Percentiles rank a stretch among this genome's conserved stretches.
phyloP scores from a whole-genome alignment of 2,329 filamentous ascomycete genomes.

The Sclerotinia subarctica region DNA sequence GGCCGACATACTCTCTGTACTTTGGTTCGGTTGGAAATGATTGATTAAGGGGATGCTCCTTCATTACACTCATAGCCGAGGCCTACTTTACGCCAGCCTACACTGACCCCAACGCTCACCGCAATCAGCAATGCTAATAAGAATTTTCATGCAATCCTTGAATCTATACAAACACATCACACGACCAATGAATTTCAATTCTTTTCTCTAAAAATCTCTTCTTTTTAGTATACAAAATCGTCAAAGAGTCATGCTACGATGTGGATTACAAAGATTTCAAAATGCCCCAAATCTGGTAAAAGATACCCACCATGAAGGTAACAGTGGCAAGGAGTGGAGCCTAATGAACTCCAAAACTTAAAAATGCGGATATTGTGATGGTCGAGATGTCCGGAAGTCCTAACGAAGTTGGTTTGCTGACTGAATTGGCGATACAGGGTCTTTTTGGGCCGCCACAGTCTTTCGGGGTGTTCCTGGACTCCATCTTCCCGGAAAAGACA shows the following conservation, averaged over 20 bases:
- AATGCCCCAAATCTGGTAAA: neutral
- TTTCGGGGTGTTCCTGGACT: slow-evolving; percentile 2
- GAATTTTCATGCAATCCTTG: neutral
- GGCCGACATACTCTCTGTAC: too few species aligned
- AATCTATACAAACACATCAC: slow-evolving; percentile 1
- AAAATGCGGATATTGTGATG: slow-evolving; percentile 9
- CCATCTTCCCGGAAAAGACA: slow-evolving; percentile 1
- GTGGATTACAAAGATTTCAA: slow-evolving; percentile 7
- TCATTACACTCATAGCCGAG: neutral
- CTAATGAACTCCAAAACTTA: neutral
- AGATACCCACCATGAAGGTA: neutral
- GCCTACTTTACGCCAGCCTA: neutral
- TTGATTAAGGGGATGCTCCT: neutral
- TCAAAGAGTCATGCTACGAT: slow-evolving; percentile 10
- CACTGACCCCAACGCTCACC: neutral
- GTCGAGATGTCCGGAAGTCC: slow-evolving; percentile 15
- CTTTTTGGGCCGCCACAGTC: neutral
- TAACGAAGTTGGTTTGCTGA: neutral
- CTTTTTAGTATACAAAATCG: slow-evolving; percentile 2
- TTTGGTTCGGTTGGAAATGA: neutral
- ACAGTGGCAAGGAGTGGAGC: neutral
- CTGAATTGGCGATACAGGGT: neutral
- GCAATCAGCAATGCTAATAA: neutral
- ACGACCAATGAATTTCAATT: neutral
- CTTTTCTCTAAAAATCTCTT: neutral